phyloP scores from a whole-genome alignment of 2,329 filamentous ascomycete genomes.

The Fusarium staphyleae region DNA sequence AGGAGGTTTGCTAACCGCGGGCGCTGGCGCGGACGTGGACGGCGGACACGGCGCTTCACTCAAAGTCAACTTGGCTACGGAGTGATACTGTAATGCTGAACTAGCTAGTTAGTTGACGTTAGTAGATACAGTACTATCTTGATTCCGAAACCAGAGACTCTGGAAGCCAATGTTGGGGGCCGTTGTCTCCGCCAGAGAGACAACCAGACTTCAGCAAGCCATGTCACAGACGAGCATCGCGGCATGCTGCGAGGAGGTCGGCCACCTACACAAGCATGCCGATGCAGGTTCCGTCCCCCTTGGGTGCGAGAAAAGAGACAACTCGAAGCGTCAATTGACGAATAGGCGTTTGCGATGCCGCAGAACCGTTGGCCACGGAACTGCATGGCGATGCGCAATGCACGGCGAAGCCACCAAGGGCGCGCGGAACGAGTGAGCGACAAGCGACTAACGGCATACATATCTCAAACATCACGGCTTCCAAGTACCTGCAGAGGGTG shows the following conservation, averaged over 20 bases:
- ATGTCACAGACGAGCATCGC: constrained; percentile 29
- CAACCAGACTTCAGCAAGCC: constrained; percentile 23
- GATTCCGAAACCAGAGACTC: constrained; percentile 8
- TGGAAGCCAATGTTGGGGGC: constrained; percentile 19
- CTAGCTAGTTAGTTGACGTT: too few relatives aligned
- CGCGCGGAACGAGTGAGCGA: constrained; percentile 19
- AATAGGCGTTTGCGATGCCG: constrained; percentile 29
- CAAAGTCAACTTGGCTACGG: not conserved
- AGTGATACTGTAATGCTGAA: too few relatives aligned
- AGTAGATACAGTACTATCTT: constrained; percentile 13
- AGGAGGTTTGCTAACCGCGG: constrained; percentile 34
- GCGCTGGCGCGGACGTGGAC: not conserved
- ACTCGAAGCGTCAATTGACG: constrained; percentile 37
- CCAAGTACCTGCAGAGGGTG: constrained; percentile 9
- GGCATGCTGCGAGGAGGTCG: constrained; percentile 14
- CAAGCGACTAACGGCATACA: constrained; percentile 19
- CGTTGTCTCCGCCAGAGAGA: constrained; percentile 23
- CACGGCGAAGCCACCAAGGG: constrained; percentile 30
- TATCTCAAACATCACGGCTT: constrained; percentile 7
- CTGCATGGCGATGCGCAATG: constrained; percentile 36
- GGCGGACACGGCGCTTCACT: constrained; percentile 11
- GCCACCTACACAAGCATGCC: constrained; percentile 28
- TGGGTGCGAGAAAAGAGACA: constrained; percentile 42
- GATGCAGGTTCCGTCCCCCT: constrained; percentile 39
- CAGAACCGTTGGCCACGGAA: constrained; percentile 27